Base-by-base conservation (phyloP, 176 grass and related monocot genomes). In the Lolium perenne region DNA sequence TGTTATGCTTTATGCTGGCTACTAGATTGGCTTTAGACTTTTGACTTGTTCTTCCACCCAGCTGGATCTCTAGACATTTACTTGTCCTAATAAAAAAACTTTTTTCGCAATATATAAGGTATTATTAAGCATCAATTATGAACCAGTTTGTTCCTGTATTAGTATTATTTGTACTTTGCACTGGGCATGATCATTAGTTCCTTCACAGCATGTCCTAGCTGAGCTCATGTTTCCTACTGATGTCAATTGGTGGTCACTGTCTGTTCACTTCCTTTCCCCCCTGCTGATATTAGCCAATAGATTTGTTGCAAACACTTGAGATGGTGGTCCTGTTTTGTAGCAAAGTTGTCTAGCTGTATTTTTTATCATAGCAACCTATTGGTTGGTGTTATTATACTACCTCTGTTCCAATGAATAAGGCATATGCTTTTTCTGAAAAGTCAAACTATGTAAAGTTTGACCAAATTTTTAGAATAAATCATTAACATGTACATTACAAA, bases 81-180 rank as follows among this genome's bases (percentile, higher is more conserved):
- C 25, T 80, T 86, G 40, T 61, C 79, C 40, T 83, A 22, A 78
- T 61, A 83, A 46, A 55, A 53, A 78, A 53, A 26, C 53, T 50
- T 38, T 54, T 84, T 79, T 5, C 54, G 41, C 40, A 20, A 47
- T 80, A 61, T 64, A 20, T 64, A 40, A 47, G 14, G 25, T 56
- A 15, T 58, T 59, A 72, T 17, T 72, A 18, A 46, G 32, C 67
- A 83, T 46, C 35, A 69, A 12, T 82, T 15, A 22, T 49, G 53
- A 38, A 72, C 20, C 45, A 72, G 38, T 72, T 25, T 59, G 38
- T 59, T 45, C 13, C 12, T 59, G 25, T 35, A 83, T 70, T 46
- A 26, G 25, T 35, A 83, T 70, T 46, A 26, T 59, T 47, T 81
- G 46, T 67, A 53, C 6, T 83, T 73, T 71, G 53, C 38, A 46